Base-by-base conservation (phyloP, 2,329 filamentous ascomycete genomes). In the Cercospora janseana region DNA sequence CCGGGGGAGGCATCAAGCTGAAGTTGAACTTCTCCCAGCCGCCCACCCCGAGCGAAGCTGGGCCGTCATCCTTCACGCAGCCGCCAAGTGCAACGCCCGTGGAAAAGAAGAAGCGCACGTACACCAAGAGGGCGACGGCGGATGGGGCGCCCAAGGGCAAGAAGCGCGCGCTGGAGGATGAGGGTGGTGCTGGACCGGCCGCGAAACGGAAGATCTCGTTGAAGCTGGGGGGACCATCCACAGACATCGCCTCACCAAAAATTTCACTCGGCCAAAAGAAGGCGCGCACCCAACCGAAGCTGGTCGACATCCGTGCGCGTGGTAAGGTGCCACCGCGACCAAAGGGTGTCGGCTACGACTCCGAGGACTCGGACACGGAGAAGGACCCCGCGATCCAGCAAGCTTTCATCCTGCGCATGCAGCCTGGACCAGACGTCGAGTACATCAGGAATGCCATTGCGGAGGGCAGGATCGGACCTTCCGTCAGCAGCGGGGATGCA, bases 261-360 rank as follows among this genome's bases (percentile, higher is more conserved):
- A 72, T 88, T 50, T 85, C 83, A 62, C 75, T 81, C 8, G 18
- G 29, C 3, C 21, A 26, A 20, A 63, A 57, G 40, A 51, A 51
- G 18, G 54, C 56, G 4, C 37, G 57, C 3, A 45, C 58, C 4
- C 51, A 55, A 9, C 62, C 64, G 2, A 60, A 57, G 44, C 38
- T 60, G 2, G 41, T 62, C 27, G 60, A 59, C 34, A 56, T 58
- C 29, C 53, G 49, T 16, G 49, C 54, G 51, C 54, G 50, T 48
- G 56, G 52, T 41, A 52, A 54, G 51, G 58, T 47, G 43, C 59
- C 58, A 38, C 38, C 54, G 58, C 46, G 60, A 53, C 85, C 87
- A 5, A 75, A 79, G 24, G 93, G 93, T 44, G 89, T 95, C 49
- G 93, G 92, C 6, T 98, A 97, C 70, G 93, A 98, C 67, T 96